These are phyloP conservation scores for Pichia sp. DNA, from an alignment of 1,139 yeast genomes.

Conservation along the genomic window DNA sequence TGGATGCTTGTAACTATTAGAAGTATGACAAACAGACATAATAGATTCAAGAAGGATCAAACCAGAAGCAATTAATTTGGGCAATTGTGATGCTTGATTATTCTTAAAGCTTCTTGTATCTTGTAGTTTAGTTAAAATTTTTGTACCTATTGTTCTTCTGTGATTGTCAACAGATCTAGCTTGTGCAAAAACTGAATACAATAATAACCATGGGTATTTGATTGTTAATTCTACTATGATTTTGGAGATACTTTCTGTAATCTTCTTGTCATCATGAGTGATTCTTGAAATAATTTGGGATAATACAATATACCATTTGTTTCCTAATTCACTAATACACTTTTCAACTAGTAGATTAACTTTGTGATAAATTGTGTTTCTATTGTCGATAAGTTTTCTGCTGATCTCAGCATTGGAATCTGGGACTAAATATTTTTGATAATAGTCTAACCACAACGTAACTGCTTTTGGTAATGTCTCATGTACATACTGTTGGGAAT, in stretches of 20 bases:
- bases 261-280: conserved; percentile 52
- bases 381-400: conserved; percentile 21
- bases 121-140: conserved; percentile 33
- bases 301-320: conserved; percentile 77
- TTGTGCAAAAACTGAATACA: conserved; percentile 81
- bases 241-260: conserved; percentile 49
- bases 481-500: conserved; percentile 36
- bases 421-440: conserved; percentile 36
- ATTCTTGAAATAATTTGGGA: conserved; percentile 83
- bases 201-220: conserved; percentile 71
- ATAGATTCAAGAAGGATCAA: conserved; percentile 27
- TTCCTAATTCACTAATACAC: conserved; percentile 44
- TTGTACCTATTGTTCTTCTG: conserved; percentile 50
- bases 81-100: not conserved
- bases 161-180: conserved; percentile 56
- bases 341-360: conserved; percentile 13
- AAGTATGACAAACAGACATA: conserved; percentile 24
- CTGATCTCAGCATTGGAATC: conserved; percentile 49
- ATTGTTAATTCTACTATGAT: conserved; percentile 53
- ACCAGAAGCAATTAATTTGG: conserved; percentile 11
- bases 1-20: conserved; percentile 10
- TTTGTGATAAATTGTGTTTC: conserved; percentile 9
- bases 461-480: conserved; percentile 87
- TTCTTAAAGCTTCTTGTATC: conserved; percentile 11
- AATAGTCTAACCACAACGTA: conserved; percentile 88